Evolutionary conservation across 768 basidiomycete species (phyloP), one percentile per base, ranked within the genome.

Genomic region (Collybia mongolica): DNA sequence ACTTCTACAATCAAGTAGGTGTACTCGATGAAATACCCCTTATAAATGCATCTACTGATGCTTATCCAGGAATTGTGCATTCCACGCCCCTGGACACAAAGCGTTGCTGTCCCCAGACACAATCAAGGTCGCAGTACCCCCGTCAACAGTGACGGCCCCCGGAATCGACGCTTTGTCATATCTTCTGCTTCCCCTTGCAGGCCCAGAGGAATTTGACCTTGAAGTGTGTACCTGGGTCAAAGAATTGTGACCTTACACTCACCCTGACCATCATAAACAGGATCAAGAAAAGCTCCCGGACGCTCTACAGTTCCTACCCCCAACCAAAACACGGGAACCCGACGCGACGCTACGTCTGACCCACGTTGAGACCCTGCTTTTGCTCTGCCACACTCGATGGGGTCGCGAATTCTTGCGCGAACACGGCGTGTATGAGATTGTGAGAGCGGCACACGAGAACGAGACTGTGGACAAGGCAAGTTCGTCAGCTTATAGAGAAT

Each of bases 171-270:
- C 88, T 2, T 75, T 98, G 8, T 88, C 92, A 0, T 89, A 84
- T 61, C 75, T 99, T 9, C 76, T 99, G 2, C 79, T 95, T 0
- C 96, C 97, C 0, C 74, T 99, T 2, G 93, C 96, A 37, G 95
- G 96, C 5, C 88, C 93, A 1, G 97, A 98, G 67, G 97, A 98
- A 67, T 86, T 91, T 52, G 94, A 97, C 49, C 75, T 96, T 1
- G 95, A 98, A 54, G 92, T 91, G 57, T 46, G 74, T 48, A 18
- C 17, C 17, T 22, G 20, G 48, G 26, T 39, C 24, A 26, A 26
- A 26, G 7, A 26, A 26, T 26, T 7, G 7, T 17, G 7, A 29
- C 19, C 37, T 1, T 22, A 46, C 22, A 15, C 29, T 35, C 29
- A 20, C 19, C 28, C 26, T 35, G 26, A 41, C 37, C 19, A 6